Base-by-base conservation (phyloP, 2,329 filamentous ascomycete species). In the Xylariaceae sp. region DNA sequence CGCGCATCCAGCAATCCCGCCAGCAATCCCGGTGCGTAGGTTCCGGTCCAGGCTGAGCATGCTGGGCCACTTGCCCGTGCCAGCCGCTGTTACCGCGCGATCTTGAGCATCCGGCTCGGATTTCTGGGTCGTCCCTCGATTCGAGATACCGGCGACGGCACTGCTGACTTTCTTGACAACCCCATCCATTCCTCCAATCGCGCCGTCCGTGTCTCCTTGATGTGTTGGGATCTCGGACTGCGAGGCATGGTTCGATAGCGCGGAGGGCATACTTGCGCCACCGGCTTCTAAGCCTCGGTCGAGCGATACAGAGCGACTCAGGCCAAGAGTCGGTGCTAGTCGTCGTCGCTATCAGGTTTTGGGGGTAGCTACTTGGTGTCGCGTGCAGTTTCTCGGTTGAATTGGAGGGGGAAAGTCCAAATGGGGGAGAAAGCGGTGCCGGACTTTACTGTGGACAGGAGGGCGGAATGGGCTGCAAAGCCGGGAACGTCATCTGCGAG, bases 1-100 rank as follows among this genome's bases (percentile, higher is more conserved):
- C 51, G 88, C 89, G 69, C 89, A 95, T 51, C 91, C 93, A 39
- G 93, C 93, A 44, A 96, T 53, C 13, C 93, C 93, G 36, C 93
- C 93, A 2, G 93, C 91, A 24, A 95, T 68, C 26, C 87, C 88
- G 47, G 86, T 93, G 54, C 87, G 81, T 66, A 89, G 74, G 33
- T 93, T 71, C 66, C 97, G 97, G 54, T 95, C 87, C 50, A 85
- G 69, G 61, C 83, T 93, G 60, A 84, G 81, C 66, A 83, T 88
- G 50, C 85, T 72, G 19, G 78, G 63, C 54, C 74, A 74, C 50
- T 71, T 70, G 47, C 64, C 60, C 51, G 68, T 64, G 33, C 28
- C 39, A 9, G 41, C 22, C 19, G 69, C 64, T 42, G 71, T 64
- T 54, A 73, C 62, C 15, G 38, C 39, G 33, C 8, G 15, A 17